phyloP scores from a whole-genome alignment of 805 yeast species.

The Metschnikowia lochheadii region DNA sequence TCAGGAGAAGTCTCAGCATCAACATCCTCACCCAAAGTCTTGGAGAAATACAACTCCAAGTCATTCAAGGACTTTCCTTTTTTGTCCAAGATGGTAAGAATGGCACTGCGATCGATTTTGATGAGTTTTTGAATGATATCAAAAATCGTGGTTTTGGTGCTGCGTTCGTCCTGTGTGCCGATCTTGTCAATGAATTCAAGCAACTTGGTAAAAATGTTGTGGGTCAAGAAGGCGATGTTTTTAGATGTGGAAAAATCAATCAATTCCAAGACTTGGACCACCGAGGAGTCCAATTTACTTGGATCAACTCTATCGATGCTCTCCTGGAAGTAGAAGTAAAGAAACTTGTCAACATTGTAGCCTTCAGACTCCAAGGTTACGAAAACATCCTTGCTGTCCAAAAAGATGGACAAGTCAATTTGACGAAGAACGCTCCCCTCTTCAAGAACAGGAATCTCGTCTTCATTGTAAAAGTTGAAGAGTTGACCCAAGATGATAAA shows the following conservation, averaged over 20 bases:
- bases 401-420: conserved; percentile 6
- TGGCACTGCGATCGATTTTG: conserved; percentile 19
- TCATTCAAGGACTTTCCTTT: conserved; percentile 24
- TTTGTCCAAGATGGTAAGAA: conserved; percentile 19
- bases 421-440: conserved; percentile 17
- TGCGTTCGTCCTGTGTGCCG: conserved; percentile 14
- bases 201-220: conserved; percentile 14
- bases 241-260: conserved; percentile 16
- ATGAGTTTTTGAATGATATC: conserved; percentile 21
- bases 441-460: conserved; percentile 4
- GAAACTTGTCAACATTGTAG: conserved; percentile 30
- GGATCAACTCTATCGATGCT: conserved; percentile 17
- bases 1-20: conserved; percentile 5
- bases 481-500: conserved; percentile 39
- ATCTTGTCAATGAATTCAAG: conserved; percentile 11
- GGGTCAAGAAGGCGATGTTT: conserved; percentile 15
- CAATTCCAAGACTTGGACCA: conserved; percentile 21
- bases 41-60: conserved; percentile 58
- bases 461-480: conserved; percentile 28
- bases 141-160: neutral
- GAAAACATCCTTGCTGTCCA: conserved; percentile 8
- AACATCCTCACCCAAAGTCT: conserved; percentile 42
- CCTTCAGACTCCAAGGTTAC: conserved; percentile 20
- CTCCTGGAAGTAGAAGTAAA: conserved; percentile 27
- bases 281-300: conserved; percentile 15